These are phyloP conservation scores for Urostyla sp. DNA, from an alignment of 73 alveolate genomes.

Conservation along the genomic window DNA sequence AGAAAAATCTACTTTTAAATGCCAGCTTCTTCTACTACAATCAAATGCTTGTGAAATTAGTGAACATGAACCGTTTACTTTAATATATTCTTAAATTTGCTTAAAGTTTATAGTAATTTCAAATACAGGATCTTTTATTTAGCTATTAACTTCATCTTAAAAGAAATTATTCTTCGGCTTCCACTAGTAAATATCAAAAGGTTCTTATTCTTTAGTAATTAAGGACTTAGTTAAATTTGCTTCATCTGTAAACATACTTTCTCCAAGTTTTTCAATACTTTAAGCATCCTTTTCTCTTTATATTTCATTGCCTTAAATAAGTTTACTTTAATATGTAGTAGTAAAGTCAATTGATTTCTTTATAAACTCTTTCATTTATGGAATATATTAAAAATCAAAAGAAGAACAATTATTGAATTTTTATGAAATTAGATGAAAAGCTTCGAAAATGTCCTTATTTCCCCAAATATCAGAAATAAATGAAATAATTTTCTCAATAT, in stretches of 20 bases:
- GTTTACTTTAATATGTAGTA: conserved; percentile 2
- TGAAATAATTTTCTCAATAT: conserved; percentile 22
- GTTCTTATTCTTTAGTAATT: background rate
- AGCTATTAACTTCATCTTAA: background rate
- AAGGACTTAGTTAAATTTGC: conserved; percentile 2
- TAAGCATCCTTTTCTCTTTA: background rate
- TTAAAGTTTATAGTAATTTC: background rate
- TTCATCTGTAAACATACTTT: background rate
- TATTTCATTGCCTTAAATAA: conserved; percentile 8
- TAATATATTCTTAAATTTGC: background rate
- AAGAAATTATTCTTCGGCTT: conserved; percentile 24
- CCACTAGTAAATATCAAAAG: conserved; percentile 35
- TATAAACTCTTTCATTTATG: conserved; percentile 21
- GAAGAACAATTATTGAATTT: conserved; percentile 47
- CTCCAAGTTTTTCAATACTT: background rate
- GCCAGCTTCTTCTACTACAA: conserved; percentile 57
- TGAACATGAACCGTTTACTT: conserved; percentile 15
- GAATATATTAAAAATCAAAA: conserved; percentile 24
- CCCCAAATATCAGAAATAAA: conserved; percentile 54
- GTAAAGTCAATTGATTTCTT: background rate
- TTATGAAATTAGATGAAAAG: background rate
- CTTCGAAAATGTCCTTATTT: background rate
- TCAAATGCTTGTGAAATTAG: conserved; percentile 37
- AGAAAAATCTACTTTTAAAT: conserved; percentile 16
- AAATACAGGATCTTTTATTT: conserved; percentile 19